Evolutionary conservation across 2,329 filamentous ascomycete species (phyloP).

Genomic region (Fusarium siculi): DNA sequence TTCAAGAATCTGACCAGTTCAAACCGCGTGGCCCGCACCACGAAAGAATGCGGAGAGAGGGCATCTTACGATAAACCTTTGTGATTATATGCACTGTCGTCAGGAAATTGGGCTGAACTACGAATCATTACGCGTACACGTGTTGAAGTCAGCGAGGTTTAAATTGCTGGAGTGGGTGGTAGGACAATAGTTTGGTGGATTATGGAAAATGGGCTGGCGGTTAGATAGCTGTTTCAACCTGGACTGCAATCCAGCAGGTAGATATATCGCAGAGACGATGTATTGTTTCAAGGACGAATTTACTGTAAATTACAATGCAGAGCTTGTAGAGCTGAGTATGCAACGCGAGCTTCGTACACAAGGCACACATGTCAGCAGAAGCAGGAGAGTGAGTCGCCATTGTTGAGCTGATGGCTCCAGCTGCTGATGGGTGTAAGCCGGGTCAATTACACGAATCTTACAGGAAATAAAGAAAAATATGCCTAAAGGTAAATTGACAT

Average conservation of each 20-base stretch:
- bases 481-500: neutral
- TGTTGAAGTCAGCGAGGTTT: neutral
- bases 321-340: neutral
- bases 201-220: neutral
- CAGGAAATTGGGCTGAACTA: neutral
- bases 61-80: neutral
- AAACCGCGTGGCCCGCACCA: neutral
- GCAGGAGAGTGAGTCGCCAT: neutral
- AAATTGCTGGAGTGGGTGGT: constrained; percentile 12
- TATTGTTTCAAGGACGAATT: too few species aligned
- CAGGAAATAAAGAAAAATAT: neutral
- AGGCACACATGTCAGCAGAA: neutral
- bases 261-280: neutral
- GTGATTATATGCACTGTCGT: neutral
- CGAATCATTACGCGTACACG: constrained; percentile 11
- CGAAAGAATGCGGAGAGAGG: neutral
- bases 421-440: neutral
- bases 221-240: neutral
- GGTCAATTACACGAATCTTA: neutral
- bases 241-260: neutral
- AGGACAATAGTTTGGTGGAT: constrained; percentile 12
- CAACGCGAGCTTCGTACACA: neutral
- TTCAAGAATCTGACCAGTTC: constrained; percentile 9
- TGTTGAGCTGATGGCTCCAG: neutral
- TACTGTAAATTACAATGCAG: neutral